Conservation (phyloP, 306 rosid genomes). For the Cucumis cinereus region DNA sequence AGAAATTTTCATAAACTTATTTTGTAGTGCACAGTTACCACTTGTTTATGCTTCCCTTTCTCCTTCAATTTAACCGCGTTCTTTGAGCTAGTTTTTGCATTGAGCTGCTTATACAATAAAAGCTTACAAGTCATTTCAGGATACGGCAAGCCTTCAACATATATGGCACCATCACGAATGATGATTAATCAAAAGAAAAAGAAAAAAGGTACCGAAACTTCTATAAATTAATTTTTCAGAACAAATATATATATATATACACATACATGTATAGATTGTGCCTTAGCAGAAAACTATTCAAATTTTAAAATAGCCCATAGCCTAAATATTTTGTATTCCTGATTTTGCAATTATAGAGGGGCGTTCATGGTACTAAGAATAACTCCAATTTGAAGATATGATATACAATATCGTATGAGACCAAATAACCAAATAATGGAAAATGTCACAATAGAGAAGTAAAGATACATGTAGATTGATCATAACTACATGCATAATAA, state of each 20-base stretch:
- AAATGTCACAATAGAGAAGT: not conserved
- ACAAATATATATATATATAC: not conserved
- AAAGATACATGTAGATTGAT: not conserved
- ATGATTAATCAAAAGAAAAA: not conserved
- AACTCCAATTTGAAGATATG: not conserved
- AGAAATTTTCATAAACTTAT: not conserved
- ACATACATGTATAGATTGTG: not conserved
- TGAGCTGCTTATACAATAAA: slow-evolving; percentile 11
- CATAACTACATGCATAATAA: not conserved
- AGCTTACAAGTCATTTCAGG: not conserved
- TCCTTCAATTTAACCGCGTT: slow-evolving; percentile 32
- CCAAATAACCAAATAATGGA: not conserved
- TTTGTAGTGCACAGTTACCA: slow-evolving; percentile 28
- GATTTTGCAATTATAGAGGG: not conserved
- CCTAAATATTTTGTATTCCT: not conserved
- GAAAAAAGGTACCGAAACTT: not conserved
- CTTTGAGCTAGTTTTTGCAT: slow-evolving; percentile 13
- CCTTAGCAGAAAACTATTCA: not conserved
- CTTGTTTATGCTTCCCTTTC: slow-evolving; percentile 25
- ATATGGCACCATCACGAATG: not conserved
- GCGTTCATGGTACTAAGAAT: not conserved
- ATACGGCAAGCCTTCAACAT: not conserved
- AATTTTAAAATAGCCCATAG: not conserved
- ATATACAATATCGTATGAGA: not conserved
- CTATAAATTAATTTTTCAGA: not conserved